phyloP scores from a whole-genome alignment of 2,329 filamentous ascomycete species.

The Rugonectria rugulosa region DNA sequence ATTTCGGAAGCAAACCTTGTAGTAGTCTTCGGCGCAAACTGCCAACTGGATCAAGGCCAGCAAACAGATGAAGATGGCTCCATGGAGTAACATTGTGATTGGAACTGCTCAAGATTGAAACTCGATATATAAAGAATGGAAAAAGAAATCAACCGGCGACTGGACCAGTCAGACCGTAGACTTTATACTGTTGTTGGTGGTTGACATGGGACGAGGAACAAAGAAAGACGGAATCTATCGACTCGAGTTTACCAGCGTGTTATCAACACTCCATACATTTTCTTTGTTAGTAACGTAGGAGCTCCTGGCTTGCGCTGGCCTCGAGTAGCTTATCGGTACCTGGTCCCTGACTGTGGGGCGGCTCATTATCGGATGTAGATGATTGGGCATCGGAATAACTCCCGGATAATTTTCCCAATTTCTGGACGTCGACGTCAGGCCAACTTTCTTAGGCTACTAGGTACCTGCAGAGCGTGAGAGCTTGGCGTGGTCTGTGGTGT shows the following conservation, averaged over 20 bases:
- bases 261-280: slow-evolving; percentile 37
- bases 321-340: slow-evolving; percentile 27
- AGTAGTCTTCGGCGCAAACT: slow-evolving; percentile 75
- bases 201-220: slow-evolving; percentile 4
- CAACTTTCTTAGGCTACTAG: slow-evolving; percentile 6
- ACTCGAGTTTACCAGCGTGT: slow-evolving; percentile 45
- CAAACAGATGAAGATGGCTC: slow-evolving; percentile 59
- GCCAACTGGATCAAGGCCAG: slow-evolving; percentile 62
- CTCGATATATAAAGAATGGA: background rate
- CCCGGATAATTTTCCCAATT: slow-evolving; percentile 34
- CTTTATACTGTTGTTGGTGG: slow-evolving; percentile 14
- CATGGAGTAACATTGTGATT: slow-evolving; percentile 60
- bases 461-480: slow-evolving; percentile 17
- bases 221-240: slow-evolving; percentile 4
- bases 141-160: slow-evolving; percentile 14
- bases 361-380: slow-evolving; percentile 28
- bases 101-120: slow-evolving; percentile 24
- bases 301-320: background rate
- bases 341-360: slow-evolving; percentile 15
- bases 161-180: slow-evolving; percentile 4
- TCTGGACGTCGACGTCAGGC: slow-evolving; percentile 3
- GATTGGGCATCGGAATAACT: slow-evolving; percentile 34
- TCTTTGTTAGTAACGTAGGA: slow-evolving; percentile 7
- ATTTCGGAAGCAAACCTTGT: slow-evolving; percentile 64
- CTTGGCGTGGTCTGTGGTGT: slow-evolving; percentile 3